phyloP scores from a whole-genome alignment of 192 early-diverging fungal genomes.

The Glomus cerebriforme region DNA sequence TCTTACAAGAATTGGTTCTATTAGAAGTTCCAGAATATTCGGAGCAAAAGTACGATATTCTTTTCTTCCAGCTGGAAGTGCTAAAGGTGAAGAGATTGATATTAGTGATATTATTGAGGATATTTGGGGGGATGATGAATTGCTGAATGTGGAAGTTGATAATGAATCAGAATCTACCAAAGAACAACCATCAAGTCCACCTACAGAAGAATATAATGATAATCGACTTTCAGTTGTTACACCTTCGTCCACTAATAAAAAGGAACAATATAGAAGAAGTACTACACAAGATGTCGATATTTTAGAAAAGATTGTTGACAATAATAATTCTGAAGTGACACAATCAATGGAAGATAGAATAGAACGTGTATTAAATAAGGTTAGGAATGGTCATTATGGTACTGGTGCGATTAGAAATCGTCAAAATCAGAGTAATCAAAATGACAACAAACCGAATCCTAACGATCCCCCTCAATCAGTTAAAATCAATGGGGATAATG shows the following conservation, averaged over 20 bases:
- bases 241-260: not conserved
- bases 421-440: not conserved
- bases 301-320: constrained; percentile 16
- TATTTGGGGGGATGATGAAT: constrained; percentile 44
- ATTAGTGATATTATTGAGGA: constrained; percentile 51
- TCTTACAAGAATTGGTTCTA: constrained; percentile 39
- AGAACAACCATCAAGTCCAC: not conserved
- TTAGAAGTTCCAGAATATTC: constrained; percentile 44
- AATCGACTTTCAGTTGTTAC: too few relatives aligned
- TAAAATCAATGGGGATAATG: not conserved
- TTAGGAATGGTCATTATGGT: constrained; percentile 17
- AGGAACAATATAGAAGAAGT: constrained; percentile 1
- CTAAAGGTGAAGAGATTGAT: constrained; percentile 43
- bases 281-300: constrained; percentile 26
- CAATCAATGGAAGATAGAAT: constrained; percentile 29
- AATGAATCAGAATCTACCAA: not conserved
- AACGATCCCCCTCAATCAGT: not conserved
- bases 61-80: constrained; percentile 40
- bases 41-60: constrained; percentile 48
- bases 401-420: not conserved
- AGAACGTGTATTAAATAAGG: constrained; percentile 23
- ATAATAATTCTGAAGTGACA: not conserved
- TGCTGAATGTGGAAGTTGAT: not conserved
- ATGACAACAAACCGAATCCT: too few relatives aligned
- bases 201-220: not conserved